Evolutionary conservation across 495 filamentous ascomycete species (phyloP).

Genomic region (Penicillium angulare): DNA sequence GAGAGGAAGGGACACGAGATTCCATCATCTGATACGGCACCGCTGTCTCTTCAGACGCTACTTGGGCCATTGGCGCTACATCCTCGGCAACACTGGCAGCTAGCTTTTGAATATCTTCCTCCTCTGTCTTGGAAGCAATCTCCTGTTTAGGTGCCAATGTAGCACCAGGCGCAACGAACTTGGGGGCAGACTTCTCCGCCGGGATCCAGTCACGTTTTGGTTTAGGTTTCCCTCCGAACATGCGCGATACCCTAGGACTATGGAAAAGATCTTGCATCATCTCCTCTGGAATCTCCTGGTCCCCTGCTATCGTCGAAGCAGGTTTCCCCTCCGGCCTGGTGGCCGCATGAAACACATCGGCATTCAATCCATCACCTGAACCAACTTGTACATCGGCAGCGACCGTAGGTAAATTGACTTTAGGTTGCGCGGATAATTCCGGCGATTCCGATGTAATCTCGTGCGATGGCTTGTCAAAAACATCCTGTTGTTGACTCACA

Average conservation of each 20-base stretch:
- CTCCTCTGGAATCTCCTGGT: conserved; percentile 52
- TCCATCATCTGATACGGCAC: conserved; percentile 72
- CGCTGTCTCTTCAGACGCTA: conserved; percentile 16
- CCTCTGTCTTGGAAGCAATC: conserved; percentile 10
- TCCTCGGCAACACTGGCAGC: conserved; percentile 24
- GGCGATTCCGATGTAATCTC: conserved; percentile 41
- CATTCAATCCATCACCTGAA: conserved; percentile 48
- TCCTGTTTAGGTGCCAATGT: neutral
- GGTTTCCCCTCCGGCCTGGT: conserved; percentile 16
- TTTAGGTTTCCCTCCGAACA: conserved; percentile 39
- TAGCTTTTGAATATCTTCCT: conserved; percentile 19
- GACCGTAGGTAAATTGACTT: conserved; percentile 58
- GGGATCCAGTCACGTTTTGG: conserved; percentile 18
- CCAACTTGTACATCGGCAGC: conserved; percentile 44
- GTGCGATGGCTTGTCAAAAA: conserved; percentile 54
- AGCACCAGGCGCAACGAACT: neutral
- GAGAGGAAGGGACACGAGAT: conserved; percentile 85
- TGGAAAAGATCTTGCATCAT: conserved; percentile 62
- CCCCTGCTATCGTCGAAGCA: conserved; percentile 11
- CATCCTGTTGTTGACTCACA: conserved; percentile 54
- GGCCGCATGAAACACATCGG: conserved; percentile 54
- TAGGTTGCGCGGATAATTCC: conserved; percentile 54
- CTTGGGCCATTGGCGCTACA: conserved; percentile 13
- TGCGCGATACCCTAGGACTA: conserved; percentile 56
- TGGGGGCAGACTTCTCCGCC: neutral